phyloP scores from a whole-genome alignment of 306 rosid species.

The Medicago lupulina region DNA sequence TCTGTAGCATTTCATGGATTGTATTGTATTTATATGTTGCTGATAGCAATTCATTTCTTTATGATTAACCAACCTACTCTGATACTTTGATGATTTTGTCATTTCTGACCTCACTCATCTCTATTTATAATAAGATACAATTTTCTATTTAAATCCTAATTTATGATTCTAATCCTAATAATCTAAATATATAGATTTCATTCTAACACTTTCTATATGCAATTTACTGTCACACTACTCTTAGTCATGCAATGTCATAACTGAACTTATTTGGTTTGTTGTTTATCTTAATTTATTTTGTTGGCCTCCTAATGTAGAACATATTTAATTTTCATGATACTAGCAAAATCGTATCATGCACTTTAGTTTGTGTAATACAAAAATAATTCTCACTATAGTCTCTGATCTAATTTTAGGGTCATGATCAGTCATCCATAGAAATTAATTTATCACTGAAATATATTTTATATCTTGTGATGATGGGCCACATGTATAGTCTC shows the following conservation, averaged over 20 bases:
- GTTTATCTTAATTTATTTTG: slow-evolving; percentile 15
- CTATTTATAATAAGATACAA: not conserved
- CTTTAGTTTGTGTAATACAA: slow-evolving; percentile 29
- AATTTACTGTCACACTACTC: slow-evolving; percentile 25
- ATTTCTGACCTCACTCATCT: not conserved
- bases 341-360: not conserved
- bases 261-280: slow-evolving; percentile 19
- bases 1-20: not conserved
- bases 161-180: not conserved
- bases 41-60: not conserved
- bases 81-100: not conserved
- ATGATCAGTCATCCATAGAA: slow-evolving; percentile 6
- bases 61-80: not conserved
- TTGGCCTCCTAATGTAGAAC: not conserved
- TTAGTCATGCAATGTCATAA: too few relatives aligned
- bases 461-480: slow-evolving; percentile 18
- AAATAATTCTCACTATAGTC: slow-evolving; percentile 7
- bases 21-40: too few relatives aligned
- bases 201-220: not conserved
- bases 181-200: not conserved
- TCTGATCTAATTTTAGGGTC: slow-evolving; percentile 30
- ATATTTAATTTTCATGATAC: not conserved
- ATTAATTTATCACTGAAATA: slow-evolving; percentile 21
- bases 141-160: not conserved
- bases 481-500: not conserved